Evolutionary conservation across 805 yeast genomes (phyloP), one percentile per base, ranked within the genome.

Genomic region (Brettanomyces anomalus): DNA sequence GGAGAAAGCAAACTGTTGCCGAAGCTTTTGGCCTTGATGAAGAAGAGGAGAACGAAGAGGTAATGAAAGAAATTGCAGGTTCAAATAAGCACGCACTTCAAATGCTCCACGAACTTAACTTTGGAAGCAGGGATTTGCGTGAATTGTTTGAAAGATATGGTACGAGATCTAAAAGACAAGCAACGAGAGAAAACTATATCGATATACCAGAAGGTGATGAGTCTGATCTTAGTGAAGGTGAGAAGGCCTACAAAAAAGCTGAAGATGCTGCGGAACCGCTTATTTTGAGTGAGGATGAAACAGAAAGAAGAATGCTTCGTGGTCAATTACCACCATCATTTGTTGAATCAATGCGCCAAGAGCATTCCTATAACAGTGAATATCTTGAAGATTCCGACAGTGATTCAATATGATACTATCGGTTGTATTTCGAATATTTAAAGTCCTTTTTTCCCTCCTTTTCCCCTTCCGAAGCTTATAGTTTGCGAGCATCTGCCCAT

Each of bases 201-300:
- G 40, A 40, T 2, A 14, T 31, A 3, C 32, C 33, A 5, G 35
- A 20, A n/a, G 34, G 18, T 6, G 37, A 24, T 5, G 19, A 26
- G 31, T 43, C 40, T 17, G 45, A 19, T 46, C 34, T 34, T 18
- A 33, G 24, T 33, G 18, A n/a, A 33, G 37, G 33, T 17, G 32
- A n/a, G 31, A 33, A 19, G n/a, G 42, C 42, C 4, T 41, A 44
- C 18, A 36, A 44, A 20, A 33, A 38, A 6, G 44, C 47, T 10
- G 41, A 32, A 15, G 41, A 34, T 14, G 14, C 36, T 16, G 37
- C 40, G 19, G 41, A 36, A n/a, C 24, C 39, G 32, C 5, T 43
- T n/a, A 43, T 43, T 30, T 38, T 46, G 37, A 43, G 40, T 40
- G 41, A 31, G 5, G 46, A 41, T 40, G 46, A 43, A 33, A 41